Evolutionary conservation across 2,329 filamentous ascomycete genomes (phyloP), one percentile per base, ranked within the genome.

Genomic region (Paramyrothecium sp.): DNA sequence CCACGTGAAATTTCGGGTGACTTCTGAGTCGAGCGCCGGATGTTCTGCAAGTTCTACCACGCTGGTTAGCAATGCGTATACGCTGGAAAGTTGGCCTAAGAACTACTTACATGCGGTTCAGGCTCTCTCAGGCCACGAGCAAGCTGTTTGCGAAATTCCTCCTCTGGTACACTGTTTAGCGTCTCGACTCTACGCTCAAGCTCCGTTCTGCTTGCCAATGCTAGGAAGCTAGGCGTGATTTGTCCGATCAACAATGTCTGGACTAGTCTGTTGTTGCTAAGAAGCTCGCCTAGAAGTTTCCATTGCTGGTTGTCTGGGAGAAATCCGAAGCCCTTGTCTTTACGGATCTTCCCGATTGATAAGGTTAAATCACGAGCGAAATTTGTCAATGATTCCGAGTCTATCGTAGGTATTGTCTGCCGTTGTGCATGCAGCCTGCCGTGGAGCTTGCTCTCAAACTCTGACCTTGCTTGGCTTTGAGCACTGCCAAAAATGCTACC

Each of bases 241-340:
- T 61, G 55, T 0, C 70, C 69, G 1, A 63, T 62, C 10, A 70
- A 56, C 2, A 73, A 56, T 1, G 69, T 70, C 4, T 67, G 60
- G 19, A 69, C 66, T 58, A 78, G 72, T 17, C 69, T 67, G 4
- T 69, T 57, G 11, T 69, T 57, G 1, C 51, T 55, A 4, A 70
- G 58, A 10, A 74, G 54, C 13, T 61, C 60, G 19, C 60, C 51
- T 1, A 77, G 65, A 11, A 63, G 57, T n/a, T 65, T 68, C 75
- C 75, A 77, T 23, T 70, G 75, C 8, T 61, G 57, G n/a, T 65
- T 63, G 54, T 77, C 71, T 2, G 63, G 66, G 4, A 74, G 55
- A 53, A 72, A 66, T 2, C 72, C 73, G 21, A 54, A 58, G 2
- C 58, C 55, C 23, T 62, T 61, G 16, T 64, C 55, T 38, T 64